Evolutionary conservation across 768 basidiomycete genomes (phyloP).

Genomic region (Suillus spraguei): DNA sequence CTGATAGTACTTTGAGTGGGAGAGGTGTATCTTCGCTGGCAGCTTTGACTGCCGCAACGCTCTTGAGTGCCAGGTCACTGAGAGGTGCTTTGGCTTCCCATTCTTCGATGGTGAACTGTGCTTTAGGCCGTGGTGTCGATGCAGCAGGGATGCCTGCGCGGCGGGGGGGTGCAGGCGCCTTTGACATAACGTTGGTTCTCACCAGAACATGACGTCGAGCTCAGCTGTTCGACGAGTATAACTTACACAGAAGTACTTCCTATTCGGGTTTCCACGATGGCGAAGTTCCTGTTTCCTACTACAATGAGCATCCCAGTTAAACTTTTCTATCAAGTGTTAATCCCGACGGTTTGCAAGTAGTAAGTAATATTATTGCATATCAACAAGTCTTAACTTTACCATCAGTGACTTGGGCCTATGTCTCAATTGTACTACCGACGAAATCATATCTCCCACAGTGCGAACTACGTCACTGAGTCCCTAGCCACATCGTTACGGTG

Average conservation of each 20-base stretch:
- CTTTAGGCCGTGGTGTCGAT: slow-evolving; percentile 38
- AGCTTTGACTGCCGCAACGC: slow-evolving; percentile 62
- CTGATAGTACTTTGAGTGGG: slow-evolving; percentile 69
- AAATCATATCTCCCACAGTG: background rate
- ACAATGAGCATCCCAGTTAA: background rate
- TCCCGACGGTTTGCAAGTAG: background rate
- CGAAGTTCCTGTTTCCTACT: background rate
- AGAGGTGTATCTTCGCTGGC: slow-evolving; percentile 63
- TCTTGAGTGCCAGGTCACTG: slow-evolving; percentile 65
- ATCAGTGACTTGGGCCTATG: no score
- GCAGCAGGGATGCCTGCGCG: slow-evolving; percentile 30
- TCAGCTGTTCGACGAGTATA: background rate
- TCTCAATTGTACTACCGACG: background rate
- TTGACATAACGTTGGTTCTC: slow-evolving; percentile 10
- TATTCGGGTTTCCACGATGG: background rate
- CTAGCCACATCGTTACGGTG: background rate
- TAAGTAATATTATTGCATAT: background rate
- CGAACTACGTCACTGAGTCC: background rate
- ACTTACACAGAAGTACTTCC: background rate
- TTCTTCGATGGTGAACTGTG: slow-evolving; percentile 74
- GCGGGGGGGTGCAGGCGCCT: slow-evolving; percentile 18
- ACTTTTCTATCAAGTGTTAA: background rate
- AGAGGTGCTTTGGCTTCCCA: slow-evolving; percentile 89
- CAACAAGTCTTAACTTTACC: background rate
- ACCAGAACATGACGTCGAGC: slow-evolving; percentile 10